These are phyloP conservation scores for Chaetomiaceae sp. DNA, from an alignment of 2,329 filamentous ascomycete species.

Conservation along the genomic window DNA sequence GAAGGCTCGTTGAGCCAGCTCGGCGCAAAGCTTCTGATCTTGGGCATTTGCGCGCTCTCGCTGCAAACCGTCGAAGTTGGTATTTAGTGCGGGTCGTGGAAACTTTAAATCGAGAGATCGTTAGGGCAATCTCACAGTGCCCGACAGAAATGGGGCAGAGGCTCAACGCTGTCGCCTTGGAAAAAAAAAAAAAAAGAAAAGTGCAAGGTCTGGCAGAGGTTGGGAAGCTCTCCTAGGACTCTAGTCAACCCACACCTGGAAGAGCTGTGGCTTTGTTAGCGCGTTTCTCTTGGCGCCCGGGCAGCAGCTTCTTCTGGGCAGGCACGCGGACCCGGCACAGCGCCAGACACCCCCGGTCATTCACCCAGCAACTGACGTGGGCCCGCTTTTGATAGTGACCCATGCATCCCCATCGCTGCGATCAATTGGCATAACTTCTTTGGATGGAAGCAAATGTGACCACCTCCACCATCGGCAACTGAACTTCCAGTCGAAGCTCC, in stretches of 20 bases:
- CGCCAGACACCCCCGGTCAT: neutral
- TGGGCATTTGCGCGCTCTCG: slow-evolving; percentile 60
- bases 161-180: neutral
- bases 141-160: neutral
- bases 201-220: slow-evolving; percentile 8
- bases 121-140: neutral
- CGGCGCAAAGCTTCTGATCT: slow-evolving; percentile 79
- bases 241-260: neutral
- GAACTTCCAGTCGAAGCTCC: slow-evolving; percentile 6
- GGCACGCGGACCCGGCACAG: neutral
- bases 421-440: too few relatives aligned
- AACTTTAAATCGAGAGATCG: neutral
- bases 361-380: neutral
- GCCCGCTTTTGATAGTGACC: slow-evolving; percentile 4
- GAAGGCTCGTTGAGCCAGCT: slow-evolving; percentile 77
- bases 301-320: slow-evolving; percentile 11
- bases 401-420: too few relatives aligned
- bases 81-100: neutral
- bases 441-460: neutral
- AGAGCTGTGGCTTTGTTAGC: slow-evolving; percentile 1
- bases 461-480: slow-evolving; percentile 4
- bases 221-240: slow-evolving; percentile 1
- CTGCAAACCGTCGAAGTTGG: neutral
- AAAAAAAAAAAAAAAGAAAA: too few relatives aligned
- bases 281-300: slow-evolving; percentile 1